Evolutionary conservation across 2,329 filamentous ascomycete species (phyloP).

Genomic region (Apiospora arundinis): DNA sequence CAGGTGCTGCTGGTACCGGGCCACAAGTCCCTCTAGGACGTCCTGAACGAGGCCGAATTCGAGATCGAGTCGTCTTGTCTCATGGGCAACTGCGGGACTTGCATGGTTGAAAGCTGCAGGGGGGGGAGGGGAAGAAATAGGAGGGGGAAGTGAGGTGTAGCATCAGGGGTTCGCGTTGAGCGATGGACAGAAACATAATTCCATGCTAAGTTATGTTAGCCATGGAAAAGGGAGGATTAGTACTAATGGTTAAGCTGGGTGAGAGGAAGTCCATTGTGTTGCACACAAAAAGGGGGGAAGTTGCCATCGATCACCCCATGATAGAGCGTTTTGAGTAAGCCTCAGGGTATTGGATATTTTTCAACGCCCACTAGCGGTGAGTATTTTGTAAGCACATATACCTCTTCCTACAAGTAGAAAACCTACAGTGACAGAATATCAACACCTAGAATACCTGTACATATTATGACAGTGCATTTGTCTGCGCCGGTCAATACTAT

Average conservation of each 20-base stretch:
- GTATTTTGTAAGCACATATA: too few species aligned
- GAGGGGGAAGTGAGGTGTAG: slow-evolving; percentile 34
- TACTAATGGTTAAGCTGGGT: slow-evolving; percentile 28
- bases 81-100: slow-evolving; percentile 40
- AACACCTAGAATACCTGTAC: too few species aligned
- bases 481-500: rapidly evolving
- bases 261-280: neutral
- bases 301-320: too few species aligned
- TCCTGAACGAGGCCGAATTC: slow-evolving; percentile 41
- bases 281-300: neutral
- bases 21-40: slow-evolving; percentile 39
- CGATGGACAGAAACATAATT: slow-evolving; percentile 36
- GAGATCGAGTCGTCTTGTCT: slow-evolving; percentile 41
- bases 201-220: slow-evolving; percentile 40
- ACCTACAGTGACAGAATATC: too few species aligned
- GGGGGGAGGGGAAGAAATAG: too few species aligned
- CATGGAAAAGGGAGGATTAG: slow-evolving; percentile 38
- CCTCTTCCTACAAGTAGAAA: too few species aligned
- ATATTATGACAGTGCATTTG: too few species aligned
- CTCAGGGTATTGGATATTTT: too few species aligned
- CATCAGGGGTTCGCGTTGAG: slow-evolving; percentile 39
- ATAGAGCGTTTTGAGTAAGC: neutral
- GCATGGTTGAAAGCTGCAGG: slow-evolving; percentile 37
- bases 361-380: too few species aligned
- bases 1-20: slow-evolving; percentile 35